Evolutionary conservation across 768 basidiomycete genomes (phyloP).

Genomic region (Suillus clintonianus): DNA sequence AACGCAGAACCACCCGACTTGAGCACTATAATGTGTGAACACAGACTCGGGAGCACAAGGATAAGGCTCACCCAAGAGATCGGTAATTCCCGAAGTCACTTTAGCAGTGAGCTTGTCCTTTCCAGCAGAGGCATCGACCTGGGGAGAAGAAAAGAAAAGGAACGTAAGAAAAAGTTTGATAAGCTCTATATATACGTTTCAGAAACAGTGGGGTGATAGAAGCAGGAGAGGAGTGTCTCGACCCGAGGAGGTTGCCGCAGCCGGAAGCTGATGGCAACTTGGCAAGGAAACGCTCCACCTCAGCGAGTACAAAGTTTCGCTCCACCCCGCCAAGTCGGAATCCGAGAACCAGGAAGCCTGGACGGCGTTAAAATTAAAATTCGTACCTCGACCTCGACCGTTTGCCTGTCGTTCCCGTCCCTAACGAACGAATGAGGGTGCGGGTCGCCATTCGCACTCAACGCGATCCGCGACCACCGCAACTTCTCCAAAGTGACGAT

Average conservation of each 20-base stretch:
- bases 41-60: neutral
- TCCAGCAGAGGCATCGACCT: constrained; percentile 69
- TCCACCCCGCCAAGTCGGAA: constrained; percentile 2
- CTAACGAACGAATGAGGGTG: constrained; percentile 85
- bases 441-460: constrained; percentile 41
- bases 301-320: neutral
- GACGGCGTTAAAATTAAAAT: neutral
- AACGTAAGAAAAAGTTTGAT: constrained; percentile 4
- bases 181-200: constrained; percentile 6
- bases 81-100: constrained; percentile 71
- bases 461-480: constrained; percentile 79
- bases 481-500: constrained; percentile 76
- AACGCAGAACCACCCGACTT: constrained; percentile 91
- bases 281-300: constrained; percentile 9
- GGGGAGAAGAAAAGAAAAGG: neutral
- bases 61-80: constrained; percentile 68
- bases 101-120: constrained; percentile 62
- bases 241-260: constrained; percentile 2
- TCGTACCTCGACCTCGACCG: constrained; percentile 59
- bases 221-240: neutral
- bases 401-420: constrained; percentile 88
- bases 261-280: constrained; percentile 2
- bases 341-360: neutral
- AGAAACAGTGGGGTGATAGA: neutral
- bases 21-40: constrained; percentile 58